Evolutionary conservation across 1,284 basidiomycete species (phyloP), one percentile per base, ranked within the genome.

Genomic region (Tetrapyrgos nigripes): DNA sequence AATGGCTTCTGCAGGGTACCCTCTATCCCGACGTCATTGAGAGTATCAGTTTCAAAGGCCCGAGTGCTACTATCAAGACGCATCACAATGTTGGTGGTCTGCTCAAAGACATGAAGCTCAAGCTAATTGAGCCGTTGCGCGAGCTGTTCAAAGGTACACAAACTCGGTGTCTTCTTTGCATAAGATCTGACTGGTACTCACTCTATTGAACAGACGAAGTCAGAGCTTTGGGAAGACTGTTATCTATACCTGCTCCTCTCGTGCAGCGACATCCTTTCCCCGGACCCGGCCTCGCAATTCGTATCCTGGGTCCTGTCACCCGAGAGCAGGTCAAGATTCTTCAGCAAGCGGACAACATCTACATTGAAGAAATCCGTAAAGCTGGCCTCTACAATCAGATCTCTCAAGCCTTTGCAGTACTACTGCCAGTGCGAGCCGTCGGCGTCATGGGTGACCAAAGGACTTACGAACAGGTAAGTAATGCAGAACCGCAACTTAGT

Each of bases 261-360:
- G 97, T 99, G 28, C 93, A 95, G 64, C 88, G 97, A 6, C 97
- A 99, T 76, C 97, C 97, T n/a, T 99, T 99, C 89, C 97, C 97
- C 21, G 97, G 97, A 2, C 97, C 97, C 2, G 97, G 97, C 55
- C 89, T 99, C 47, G 97, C 97, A n/a, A 99, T 99, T 72, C 94
- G 97, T 44, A 99, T 99, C 65, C 85, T 99, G 23, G 97, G 97
- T 1, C 92, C 94, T 45, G 94, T 99, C 58, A 98, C 89, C 21
- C 88, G 92, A 50, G 92, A 92, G 43, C 97, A 99, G 78, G 96
- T 99, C 63, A 83, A 87, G 68, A 94, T 97, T 64, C 82, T 97
- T n/a, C 97, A 99, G 74, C 87, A 92, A 53, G 97, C 97, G 2
- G 97, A 99, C 75, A 85, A 79, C 68, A 99, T 99, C 74, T 99